Conservation (phyloP, 83 land plant species). For the Picea mariana region DNA sequence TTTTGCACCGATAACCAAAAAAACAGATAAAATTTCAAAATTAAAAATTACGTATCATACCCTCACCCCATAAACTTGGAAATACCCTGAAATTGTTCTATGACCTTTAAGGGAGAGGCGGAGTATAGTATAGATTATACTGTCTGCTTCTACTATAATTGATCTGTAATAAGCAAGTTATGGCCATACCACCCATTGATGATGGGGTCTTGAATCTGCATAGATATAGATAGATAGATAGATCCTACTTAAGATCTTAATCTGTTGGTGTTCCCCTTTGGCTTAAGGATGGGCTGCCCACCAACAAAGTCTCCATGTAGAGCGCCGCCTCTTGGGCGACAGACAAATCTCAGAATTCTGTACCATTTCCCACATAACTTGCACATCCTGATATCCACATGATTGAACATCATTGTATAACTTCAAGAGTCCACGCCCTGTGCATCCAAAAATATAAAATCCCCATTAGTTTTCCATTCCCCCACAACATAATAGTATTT, state of each 20-base stretch:
- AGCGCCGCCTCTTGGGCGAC: conserved; percentile 11
- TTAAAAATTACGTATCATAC: background rate
- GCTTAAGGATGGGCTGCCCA: conserved; percentile 12
- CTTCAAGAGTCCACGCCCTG: conserved; percentile 37
- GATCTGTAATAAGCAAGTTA: background rate
- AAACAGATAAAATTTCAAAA: background rate
- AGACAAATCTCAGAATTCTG: conserved; percentile 23
- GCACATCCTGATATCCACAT: conserved; percentile 36
- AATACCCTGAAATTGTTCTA: conserved; percentile 9
- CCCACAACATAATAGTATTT: no score
- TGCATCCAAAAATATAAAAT: background rate
- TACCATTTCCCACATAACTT: conserved; percentile 40
- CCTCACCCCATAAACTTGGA: conserved; percentile 11
- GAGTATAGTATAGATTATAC: background rate
- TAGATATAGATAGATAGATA: no score
- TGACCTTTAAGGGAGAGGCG: conserved; percentile 5
- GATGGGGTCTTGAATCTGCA: background rate
- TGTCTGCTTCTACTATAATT: background rate
- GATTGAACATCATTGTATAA: conserved; percentile 28
- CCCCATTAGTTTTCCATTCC: no score
- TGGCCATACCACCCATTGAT: background rate
- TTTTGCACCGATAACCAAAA: background rate
- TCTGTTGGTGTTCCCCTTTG: no score
- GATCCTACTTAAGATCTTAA: no score
- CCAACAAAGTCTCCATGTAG: conserved; percentile 14